These are phyloP conservation scores for Starmerella sp. DNA, from an alignment of 805 yeast species.

Conservation along the genomic window DNA sequence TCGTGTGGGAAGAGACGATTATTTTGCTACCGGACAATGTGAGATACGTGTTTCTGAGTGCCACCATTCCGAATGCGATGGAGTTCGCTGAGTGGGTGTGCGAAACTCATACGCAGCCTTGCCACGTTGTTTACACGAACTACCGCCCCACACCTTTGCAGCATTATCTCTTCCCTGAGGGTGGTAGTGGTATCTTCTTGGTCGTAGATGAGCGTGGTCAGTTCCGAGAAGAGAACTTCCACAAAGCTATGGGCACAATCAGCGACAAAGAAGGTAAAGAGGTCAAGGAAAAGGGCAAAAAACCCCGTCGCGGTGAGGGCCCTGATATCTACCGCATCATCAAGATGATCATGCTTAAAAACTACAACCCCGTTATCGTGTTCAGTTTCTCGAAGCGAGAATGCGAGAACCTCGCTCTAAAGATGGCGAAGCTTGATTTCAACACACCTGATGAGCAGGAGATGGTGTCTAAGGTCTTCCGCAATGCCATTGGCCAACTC, in stretches of 20 bases:
- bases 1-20: slow-evolving; percentile 98
- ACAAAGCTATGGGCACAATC: slow-evolving; percentile 93
- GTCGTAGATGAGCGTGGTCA: slow-evolving; percentile 96
- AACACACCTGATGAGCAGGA: slow-evolving; percentile 90
- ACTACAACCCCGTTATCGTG: slow-evolving; percentile 95
- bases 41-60: slow-evolving; percentile 83
- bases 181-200: slow-evolving; percentile 93
- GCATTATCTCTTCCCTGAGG: slow-evolving; percentile 96
- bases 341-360: slow-evolving; percentile 93
- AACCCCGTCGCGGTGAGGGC: slow-evolving; percentile 86
- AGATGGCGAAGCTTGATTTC: slow-evolving; percentile 92
- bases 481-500: slow-evolving; percentile 74
- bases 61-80: slow-evolving; percentile 96
- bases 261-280: slow-evolving; percentile 62
- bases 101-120: slow-evolving; percentile 87
- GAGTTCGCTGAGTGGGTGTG: slow-evolving; percentile 99
- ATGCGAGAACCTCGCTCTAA: slow-evolving; percentile 86
- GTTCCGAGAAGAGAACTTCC: slow-evolving; percentile 95
- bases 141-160: slow-evolving; percentile 98
- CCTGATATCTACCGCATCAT: slow-evolving; percentile 94
- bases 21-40: slow-evolving; percentile 93
- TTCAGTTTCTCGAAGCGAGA: slow-evolving; percentile 97
- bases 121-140: slow-evolving; percentile 97
- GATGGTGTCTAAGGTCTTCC: slow-evolving; percentile 78
- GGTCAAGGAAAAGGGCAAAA: slow-evolving; percentile 69